Evolutionary conservation across 2,329 filamentous ascomycete species (phyloP).

Genomic region (Amylocarpus encephaloides): DNA sequence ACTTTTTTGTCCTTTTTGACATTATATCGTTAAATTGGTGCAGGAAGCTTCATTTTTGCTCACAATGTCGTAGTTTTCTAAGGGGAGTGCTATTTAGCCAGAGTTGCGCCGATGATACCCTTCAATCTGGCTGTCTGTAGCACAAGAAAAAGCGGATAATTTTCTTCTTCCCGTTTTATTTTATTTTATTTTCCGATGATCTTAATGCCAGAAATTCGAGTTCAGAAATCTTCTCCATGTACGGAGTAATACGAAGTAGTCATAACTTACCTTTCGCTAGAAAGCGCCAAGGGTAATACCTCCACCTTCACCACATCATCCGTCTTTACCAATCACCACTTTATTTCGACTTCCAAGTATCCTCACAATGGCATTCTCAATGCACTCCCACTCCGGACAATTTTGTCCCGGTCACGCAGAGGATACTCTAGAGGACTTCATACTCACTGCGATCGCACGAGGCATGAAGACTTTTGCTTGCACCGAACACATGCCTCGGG

Average conservation of each 20-base stretch:
- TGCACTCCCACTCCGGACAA: conserved; percentile 96
- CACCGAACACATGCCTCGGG: conserved; percentile 92
- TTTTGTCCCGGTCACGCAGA: conserved; percentile 90
- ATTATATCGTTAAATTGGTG: background rate
- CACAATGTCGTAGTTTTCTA: background rate
- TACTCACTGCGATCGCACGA: conserved; percentile 69
- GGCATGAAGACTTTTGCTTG: conserved; percentile 80
- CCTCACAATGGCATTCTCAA: conserved; percentile 79
- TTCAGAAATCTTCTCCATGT: no score
- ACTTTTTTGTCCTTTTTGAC: conserved; percentile 20
- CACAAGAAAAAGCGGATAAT: no score
- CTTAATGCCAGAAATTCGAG: no score
- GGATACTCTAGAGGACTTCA: conserved; percentile 75
- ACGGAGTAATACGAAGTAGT: no score
- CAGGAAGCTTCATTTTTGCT: no score
- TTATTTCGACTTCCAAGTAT: background rate
- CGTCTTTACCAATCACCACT: background rate
- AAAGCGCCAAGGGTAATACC: no score
- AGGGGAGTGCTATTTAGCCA: background rate
- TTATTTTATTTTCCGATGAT: no score
- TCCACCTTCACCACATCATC: background rate
- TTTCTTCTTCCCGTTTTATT: no score
- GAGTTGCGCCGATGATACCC: no score
- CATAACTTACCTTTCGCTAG: no score
- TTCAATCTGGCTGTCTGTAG: no score